Evolutionary conservation across 352 stramenopile species (phyloP), one percentile per base, ranked within the genome.

Genomic region (Discostella stelligera): DNA sequence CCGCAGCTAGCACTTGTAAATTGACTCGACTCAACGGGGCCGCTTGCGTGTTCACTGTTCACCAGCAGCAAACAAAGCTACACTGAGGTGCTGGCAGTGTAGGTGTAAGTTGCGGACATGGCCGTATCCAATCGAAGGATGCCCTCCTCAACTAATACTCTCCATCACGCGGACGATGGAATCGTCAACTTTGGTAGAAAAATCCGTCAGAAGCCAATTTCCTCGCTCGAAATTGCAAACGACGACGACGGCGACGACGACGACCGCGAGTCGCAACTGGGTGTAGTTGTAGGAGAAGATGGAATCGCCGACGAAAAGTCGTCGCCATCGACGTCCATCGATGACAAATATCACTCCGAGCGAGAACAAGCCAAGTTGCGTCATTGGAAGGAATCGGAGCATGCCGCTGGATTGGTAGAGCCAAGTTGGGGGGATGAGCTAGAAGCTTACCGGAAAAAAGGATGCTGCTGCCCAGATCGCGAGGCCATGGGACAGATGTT

Each of bases 321-420:
- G 37, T 44, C 37, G 37, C 13, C 7, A 8, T 44, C 53, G 21
- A 10, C 53, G 20, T 58, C 49, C 2, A 71, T 77, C 5, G 67
- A 77, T 20, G 66, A 77, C 16, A 39, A 77, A 49, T 82, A 82
- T 37, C 60, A 32, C 27, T 32, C 46, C 1, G 50, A 73, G 48
- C 44, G 64, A 53, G 60, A 77, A 30, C 58, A 64, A 41, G 30
- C 49, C 25, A 79, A 77, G 62, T 13, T 84, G 1, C 64, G 86
- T 54, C 65, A 88, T 30, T 91, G 86, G 86, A 88, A 83, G 39
- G 75, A 89, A 50, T 80, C 69, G 10, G 66, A 85, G 23, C 85
- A 83, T 69, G 83, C 83, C 11, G 79, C 66, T 13, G 78, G 81
- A 14, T 50, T 88, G 6, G 77, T 86, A 2, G 83, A 87, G 56